phyloP scores from a whole-genome alignment of 306 rosid species.

The Cucurbita maxima region DNA sequence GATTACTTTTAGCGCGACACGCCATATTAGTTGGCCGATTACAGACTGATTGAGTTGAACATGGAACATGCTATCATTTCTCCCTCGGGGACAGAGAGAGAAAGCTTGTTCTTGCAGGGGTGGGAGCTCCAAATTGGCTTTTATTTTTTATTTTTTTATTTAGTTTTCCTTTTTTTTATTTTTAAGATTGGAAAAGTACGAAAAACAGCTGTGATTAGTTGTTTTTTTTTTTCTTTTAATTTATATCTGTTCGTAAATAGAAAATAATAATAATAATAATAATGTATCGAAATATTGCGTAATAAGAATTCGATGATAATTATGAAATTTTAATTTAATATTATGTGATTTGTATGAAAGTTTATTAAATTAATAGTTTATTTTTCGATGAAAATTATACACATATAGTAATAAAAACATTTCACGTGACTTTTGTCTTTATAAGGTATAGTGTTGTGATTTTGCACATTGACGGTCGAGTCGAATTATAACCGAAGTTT shows the following conservation, averaged over 20 bases:
- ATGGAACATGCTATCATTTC: neutral
- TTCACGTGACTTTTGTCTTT: neutral
- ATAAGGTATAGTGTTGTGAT: neutral
- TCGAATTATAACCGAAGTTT: neutral
- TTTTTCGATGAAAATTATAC: too few species aligned
- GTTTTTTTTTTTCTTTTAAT: neutral
- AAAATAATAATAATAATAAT: neutral
- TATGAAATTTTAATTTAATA: neutral
- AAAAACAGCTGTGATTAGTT: constrained; percentile 1
- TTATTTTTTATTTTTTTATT: neutral
- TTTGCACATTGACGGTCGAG: neutral
- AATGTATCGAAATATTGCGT: neutral
- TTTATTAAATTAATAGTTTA: neutral
- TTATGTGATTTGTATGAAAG: neutral
- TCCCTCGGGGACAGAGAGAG: neutral
- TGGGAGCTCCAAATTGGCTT: neutral
- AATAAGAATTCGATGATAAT: neutral
- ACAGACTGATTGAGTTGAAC: neutral
- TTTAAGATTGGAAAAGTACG: neutral
- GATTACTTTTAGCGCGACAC: neutral
- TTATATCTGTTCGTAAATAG: neutral
- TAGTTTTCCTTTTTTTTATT: neutral
- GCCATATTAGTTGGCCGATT: neutral
- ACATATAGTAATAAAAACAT: neutral
- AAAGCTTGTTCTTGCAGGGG: neutral